A percentile compares a stretch with the other conserved stretches of the same genome.
phyloP scores from a whole-genome alignment of 2,329 filamentous ascomycete species.

The Neofusicoccum ribis region DNA sequence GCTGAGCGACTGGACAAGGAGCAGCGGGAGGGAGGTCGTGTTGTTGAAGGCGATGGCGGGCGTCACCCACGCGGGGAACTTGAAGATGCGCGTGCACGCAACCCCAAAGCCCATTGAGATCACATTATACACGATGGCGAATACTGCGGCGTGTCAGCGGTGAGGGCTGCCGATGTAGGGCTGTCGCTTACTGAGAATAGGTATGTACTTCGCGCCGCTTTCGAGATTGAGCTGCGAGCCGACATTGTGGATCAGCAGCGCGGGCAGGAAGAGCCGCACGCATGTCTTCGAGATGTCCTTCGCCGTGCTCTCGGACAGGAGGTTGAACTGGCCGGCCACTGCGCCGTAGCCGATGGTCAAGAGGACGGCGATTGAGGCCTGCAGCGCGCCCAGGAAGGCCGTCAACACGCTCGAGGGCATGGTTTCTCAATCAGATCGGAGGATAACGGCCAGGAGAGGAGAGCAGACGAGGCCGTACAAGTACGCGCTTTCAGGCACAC shows the following conservation, averaged over 20 bases:
- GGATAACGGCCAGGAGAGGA: background rate
- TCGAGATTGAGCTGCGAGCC: slow-evolving; percentile 52
- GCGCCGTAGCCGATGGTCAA: slow-evolving; percentile 57
- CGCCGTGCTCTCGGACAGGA: slow-evolving; percentile 49
- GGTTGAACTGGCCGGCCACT: slow-evolving; percentile 50
- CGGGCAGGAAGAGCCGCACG: slow-evolving; percentile 56
- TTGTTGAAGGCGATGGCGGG: slow-evolving; percentile 60
- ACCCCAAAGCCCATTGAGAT: slow-evolving; percentile 52
- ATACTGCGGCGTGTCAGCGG: slow-evolving; percentile 37
- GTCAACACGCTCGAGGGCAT: slow-evolving; percentile 29
- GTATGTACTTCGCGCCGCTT: slow-evolving; percentile 50
- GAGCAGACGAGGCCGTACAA: background rate
- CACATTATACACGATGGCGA: slow-evolving; percentile 53
- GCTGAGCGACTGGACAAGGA: slow-evolving; percentile 54
- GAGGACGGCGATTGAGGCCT: slow-evolving; percentile 56
- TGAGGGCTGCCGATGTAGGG: slow-evolving; percentile 22
- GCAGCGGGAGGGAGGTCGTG: slow-evolving; percentile 55
- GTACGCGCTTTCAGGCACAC: background rate
- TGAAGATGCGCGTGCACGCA: slow-evolving; percentile 46
- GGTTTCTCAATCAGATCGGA: background rate
- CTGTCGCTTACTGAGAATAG: slow-evolving; percentile 45
- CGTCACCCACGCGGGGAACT: slow-evolving; percentile 55
- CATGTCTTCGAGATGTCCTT: slow-evolving; percentile 56
- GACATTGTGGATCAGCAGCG: slow-evolving; percentile 55
- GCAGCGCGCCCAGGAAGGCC: slow-evolving; percentile 54